Conservation (phyloP, 257 asterid species). For the Petunia axillaris region DNA sequence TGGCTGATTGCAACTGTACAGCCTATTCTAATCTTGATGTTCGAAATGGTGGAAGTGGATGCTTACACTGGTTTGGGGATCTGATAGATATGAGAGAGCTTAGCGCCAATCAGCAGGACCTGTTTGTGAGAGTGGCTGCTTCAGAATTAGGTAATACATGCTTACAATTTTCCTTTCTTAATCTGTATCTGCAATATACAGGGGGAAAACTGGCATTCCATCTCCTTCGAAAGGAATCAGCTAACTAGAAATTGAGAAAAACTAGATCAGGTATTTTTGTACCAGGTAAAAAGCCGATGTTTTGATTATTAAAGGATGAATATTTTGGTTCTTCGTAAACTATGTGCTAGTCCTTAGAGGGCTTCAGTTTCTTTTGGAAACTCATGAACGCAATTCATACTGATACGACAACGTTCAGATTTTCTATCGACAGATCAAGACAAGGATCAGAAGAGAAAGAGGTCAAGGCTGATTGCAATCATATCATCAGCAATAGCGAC, state of each 20-base stretch:
- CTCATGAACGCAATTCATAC: not conserved
- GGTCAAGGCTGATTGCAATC: not conserved
- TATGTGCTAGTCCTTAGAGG: no score
- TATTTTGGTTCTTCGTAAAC: no score
- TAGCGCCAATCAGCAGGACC: conserved; percentile 18
- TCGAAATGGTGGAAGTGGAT: conserved; percentile 26
- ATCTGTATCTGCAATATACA: no score
- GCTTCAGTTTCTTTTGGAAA: not conserved
- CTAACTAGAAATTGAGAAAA: not conserved
- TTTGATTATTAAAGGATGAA: no score
- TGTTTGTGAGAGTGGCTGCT: conserved; percentile 29
- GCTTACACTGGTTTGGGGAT: conserved; percentile 35
- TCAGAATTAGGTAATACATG: conserved; percentile 38
- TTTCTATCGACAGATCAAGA: conserved; percentile 6
- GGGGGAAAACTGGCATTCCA: no score
- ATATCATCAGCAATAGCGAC: conserved; percentile 4
- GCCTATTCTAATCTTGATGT: conserved; percentile 32
- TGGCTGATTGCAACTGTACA: conserved; percentile 31
- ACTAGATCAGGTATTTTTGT: no score
- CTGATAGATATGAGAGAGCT: conserved; percentile 29
- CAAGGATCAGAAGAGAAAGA: conserved; percentile 18
- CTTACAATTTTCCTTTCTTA: not conserved
- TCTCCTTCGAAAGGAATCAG: no score
- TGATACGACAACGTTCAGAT: not conserved
- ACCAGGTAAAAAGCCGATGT: no score